phyloP scores from a whole-genome alignment of 2,329 filamentous ascomycete genomes.

The Keithomyces neogunnii region DNA sequence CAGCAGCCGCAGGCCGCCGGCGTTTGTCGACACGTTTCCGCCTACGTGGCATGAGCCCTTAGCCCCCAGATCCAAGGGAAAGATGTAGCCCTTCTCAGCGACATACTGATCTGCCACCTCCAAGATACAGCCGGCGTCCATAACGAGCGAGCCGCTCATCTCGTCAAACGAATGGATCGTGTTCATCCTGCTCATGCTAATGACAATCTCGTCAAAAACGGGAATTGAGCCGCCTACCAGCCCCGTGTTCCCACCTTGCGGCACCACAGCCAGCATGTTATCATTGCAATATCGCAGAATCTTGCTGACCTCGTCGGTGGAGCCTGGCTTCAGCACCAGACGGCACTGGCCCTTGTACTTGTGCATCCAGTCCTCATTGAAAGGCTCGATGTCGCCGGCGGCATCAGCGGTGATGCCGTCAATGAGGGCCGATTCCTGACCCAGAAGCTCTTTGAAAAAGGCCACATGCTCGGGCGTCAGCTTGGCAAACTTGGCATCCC shows the following conservation, averaged over 20 bases:
- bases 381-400: slow-evolving; percentile 75
- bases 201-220: slow-evolving; percentile 95
- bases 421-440: slow-evolving; percentile 69
- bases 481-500: slow-evolving; percentile 65
- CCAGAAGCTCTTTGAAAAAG: slow-evolving; percentile 75
- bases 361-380: slow-evolving; percentile 98
- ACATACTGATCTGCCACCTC: slow-evolving; percentile 84
- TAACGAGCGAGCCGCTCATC: slow-evolving; percentile 81
- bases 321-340: slow-evolving; percentile 77
- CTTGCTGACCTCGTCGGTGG: slow-evolving; percentile 81
- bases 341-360: slow-evolving; percentile 90
- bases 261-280: slow-evolving; percentile 83
- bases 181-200: slow-evolving; percentile 88
- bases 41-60: slow-evolving; percentile 97
- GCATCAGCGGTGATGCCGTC: slow-evolving; percentile 68
- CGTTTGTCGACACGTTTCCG: slow-evolving; percentile 93
- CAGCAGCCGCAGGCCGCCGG: slow-evolving; percentile 80
- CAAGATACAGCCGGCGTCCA: slow-evolving; percentile 83
- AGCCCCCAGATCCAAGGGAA: slow-evolving; percentile 92
- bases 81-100: slow-evolving; percentile 76
- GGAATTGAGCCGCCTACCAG: slow-evolving; percentile 92
- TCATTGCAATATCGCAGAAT: slow-evolving; percentile 94
- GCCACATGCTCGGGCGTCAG: slow-evolving; percentile 73
- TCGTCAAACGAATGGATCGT: slow-evolving; percentile 86
- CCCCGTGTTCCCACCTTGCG: slow-evolving; percentile 94